Evolutionary conservation across 768 basidiomycete genomes (phyloP), one percentile per base, ranked within the genome.

Genomic region (Kwoniella sp.): DNA sequence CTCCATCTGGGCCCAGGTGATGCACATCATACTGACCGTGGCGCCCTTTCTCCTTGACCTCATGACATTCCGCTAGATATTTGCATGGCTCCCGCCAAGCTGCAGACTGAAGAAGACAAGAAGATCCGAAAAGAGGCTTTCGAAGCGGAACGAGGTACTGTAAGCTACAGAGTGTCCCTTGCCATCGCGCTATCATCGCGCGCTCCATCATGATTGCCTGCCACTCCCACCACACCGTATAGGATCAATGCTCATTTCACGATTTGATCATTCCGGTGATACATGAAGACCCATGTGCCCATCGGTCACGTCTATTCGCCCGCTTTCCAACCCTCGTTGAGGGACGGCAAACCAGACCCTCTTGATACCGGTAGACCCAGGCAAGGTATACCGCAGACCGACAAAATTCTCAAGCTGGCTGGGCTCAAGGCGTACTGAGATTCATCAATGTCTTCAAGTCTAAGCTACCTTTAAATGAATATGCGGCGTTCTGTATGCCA

Each of bases 81-180:
- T 57, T 74, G 73, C 60, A 73, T 73, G 65, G 67, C 66, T 8
- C 75, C 75, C 0, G 70, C 67, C 7, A 55, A 65, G 17, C 58
- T 69, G 15, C 63, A 69, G 12, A 54, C 70, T 5, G 67, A 73
- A n/a, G 75, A 73, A 45, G 70, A 76, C 56, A 60, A 65, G 13
- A 30, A 50, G 28, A 30, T 58, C 17, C 69, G 69, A 28, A 51
- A 63, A 22, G 54, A 66, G 22, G 66, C 65, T 22, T 70, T 63
- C 58, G 58, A 66, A 34, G 22, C 58, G 13, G 60, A 54, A 23
- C 50, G 48, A 47, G 69, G 69, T 1, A 70, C 66, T 30, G 41
- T 45, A 20, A 45, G 41, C n/a, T 45, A 8, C 8, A 9, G 41
- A 45, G 20, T 13, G 34, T 5, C 13, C 34, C 34, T n/a, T n/a